A percentile compares a stretch with the other conserved stretches of the same genome.
These are phyloP conservation scores for Serendipita indica DNA, from an alignment of 768 basidiomycete species.

Conservation along the genomic window DNA sequence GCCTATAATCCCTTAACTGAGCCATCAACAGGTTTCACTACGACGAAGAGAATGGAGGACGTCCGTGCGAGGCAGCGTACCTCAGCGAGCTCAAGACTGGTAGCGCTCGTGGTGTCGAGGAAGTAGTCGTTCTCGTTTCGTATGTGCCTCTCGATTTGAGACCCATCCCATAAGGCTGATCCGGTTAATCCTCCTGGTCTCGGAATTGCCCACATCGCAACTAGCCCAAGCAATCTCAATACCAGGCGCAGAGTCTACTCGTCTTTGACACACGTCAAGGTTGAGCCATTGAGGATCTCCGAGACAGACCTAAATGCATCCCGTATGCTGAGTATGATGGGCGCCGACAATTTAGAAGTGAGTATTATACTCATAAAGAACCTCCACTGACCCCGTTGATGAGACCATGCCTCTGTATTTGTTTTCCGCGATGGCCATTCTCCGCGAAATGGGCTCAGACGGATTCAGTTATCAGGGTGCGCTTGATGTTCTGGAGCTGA, in stretches of 20 bases:
- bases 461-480: constrained; percentile 22
- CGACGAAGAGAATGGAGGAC: constrained; percentile 10
- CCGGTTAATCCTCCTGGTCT: no score
- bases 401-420: constrained; percentile 11
- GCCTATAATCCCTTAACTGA: neutral
- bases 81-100: constrained; percentile 3
- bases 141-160: neutral
- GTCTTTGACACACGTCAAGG: constrained; percentile 23
- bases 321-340: constrained; percentile 64
- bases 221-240: constrained; percentile 13
- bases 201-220: neutral
- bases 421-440: constrained; percentile 27
- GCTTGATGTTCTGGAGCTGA: constrained; percentile 11
- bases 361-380: neutral
- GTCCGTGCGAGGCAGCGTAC: constrained; percentile 15
- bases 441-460: constrained; percentile 45
- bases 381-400: neutral
- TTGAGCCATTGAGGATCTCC: constrained; percentile 40
- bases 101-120: neutral
- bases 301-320: constrained; percentile 51
- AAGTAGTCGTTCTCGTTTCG: constrained; percentile 12
- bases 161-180: neutral
- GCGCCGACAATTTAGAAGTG: constrained; percentile 26
- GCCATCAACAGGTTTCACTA: constrained; percentile 10
- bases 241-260: constrained; percentile 11